phyloP scores from a whole-genome alignment of 176 grass and related monocot species.

The Rhynchospora tenuis region DNA sequence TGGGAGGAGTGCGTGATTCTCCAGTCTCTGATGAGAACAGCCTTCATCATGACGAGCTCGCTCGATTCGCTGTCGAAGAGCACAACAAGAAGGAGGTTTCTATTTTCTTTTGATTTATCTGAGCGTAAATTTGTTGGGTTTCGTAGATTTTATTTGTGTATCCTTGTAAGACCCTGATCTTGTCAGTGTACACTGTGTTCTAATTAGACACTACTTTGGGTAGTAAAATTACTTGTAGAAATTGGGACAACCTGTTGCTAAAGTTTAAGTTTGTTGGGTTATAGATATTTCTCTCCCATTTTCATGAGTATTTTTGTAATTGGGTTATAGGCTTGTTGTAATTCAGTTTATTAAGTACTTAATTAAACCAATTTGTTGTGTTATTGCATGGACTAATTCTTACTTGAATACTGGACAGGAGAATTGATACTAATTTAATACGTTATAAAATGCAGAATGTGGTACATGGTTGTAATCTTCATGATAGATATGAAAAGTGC shows the following conservation, averaged over 20 bases:
- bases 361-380: neutral
- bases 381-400: neutral
- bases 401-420: neutral
- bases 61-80: slow-evolving; percentile 30
- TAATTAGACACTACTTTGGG: neutral
- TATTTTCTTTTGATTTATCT: neutral
- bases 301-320: neutral
- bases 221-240: neutral
- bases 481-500: neutral
- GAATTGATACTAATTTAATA: neutral
- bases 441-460: neutral
- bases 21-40: slow-evolving; percentile 6
- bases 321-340: neutral
- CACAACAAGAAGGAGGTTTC: slow-evolving; percentile 33
- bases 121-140: neutral
- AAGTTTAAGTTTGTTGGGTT: neutral
- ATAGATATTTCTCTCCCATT: neutral
- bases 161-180: neutral
- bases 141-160: neutral
- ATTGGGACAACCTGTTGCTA: neutral
- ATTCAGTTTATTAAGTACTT: neutral
- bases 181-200: neutral
- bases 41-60: slow-evolving; percentile 23
- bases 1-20: slow-evolving; percentile 18
- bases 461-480: neutral